Conservation (phyloP, 1,139 yeast species). For the Debaryomyces nepalensis region DNA sequence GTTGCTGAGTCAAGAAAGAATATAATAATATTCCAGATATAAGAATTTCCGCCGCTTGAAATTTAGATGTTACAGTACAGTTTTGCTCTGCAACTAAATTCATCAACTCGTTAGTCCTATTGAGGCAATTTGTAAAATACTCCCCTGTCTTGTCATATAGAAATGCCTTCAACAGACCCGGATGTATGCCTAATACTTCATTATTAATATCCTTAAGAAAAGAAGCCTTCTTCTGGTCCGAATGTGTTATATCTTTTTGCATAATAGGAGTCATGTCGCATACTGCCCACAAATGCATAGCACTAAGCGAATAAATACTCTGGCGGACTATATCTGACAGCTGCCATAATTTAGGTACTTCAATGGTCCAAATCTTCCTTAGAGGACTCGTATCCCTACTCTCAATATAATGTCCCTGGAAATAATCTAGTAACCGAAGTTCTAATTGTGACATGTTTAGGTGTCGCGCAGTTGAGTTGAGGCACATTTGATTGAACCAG, state of each 20-base stretch:
- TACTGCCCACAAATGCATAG: conserved; percentile 6
- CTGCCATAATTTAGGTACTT: conserved; percentile 13
- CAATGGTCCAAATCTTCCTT: conserved; percentile 6
- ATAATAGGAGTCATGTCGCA: conserved; percentile 1
- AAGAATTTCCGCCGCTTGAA: conserved; percentile 21
- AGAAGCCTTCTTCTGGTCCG: conserved; percentile 18
- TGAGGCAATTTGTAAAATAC: conserved; percentile 13
- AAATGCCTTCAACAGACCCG: conserved; percentile 35
- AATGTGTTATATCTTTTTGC: background rate
- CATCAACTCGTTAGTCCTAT: conserved; percentile 22
- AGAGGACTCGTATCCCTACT: background rate
- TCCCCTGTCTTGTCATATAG: conserved; percentile 19
- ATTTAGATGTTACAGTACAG: background rate
- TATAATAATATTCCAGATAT: conserved; percentile 29
- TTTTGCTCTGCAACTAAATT: conserved; percentile 14
- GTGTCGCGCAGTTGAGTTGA: conserved; percentile 9
- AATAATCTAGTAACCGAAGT: conserved; percentile 10
- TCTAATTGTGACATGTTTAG: conserved; percentile 11
- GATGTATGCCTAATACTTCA: conserved; percentile 37
- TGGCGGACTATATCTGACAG: conserved; percentile 12
- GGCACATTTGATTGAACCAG: conserved; percentile 1
- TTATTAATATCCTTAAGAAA: conserved; percentile 31
- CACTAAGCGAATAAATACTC: conserved; percentile 11
- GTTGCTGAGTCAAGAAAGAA: conserved; percentile 35
- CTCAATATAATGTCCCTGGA: conserved; percentile 5